phyloP scores from a whole-genome alignment of 2,329 filamentous ascomycete genomes.

The Aspergillus terreus region DNA sequence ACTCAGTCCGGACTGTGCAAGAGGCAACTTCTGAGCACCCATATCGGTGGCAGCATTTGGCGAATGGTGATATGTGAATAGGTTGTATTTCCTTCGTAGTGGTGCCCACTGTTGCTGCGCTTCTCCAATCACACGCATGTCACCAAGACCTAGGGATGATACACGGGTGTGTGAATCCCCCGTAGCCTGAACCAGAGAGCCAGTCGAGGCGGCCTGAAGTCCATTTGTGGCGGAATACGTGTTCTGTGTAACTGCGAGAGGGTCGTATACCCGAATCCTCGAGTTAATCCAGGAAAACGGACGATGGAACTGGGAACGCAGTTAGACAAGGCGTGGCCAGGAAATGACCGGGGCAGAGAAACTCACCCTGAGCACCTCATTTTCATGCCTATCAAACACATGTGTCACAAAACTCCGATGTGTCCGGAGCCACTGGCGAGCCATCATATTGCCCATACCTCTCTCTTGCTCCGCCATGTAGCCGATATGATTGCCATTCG shows the following conservation, averaged over 20 bases:
- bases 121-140: slow-evolving; percentile 63
- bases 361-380: slow-evolving; percentile 54
- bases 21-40: slow-evolving; percentile 38
- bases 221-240: slow-evolving; percentile 39
- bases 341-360: not conserved
- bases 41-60: slow-evolving; percentile 32
- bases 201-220: slow-evolving; percentile 43
- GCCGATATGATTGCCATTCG: slow-evolving; percentile 59
- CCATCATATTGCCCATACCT: slow-evolving; percentile 54
- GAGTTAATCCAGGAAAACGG: slow-evolving; percentile 64
- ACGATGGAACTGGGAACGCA: slow-evolving; percentile 50
- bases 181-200: slow-evolving; percentile 36
- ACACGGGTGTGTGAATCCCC: slow-evolving; percentile 48
- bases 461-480: slow-evolving; percentile 63
- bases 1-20: slow-evolving; percentile 48
- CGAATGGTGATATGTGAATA: slow-evolving; percentile 56
- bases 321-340: not conserved
- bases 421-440: slow-evolving; percentile 58
- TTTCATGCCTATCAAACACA: slow-evolving; percentile 59
- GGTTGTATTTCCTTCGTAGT: slow-evolving; percentile 60
- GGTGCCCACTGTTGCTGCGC: slow-evolving; percentile 63
- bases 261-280: slow-evolving; percentile 55
- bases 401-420: slow-evolving; percentile 63
- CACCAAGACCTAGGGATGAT: slow-evolving; percentile 50
- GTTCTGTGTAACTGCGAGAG: slow-evolving; percentile 35